Percentiles rank a stretch among this genome's conserved stretches.
Evolutionary conservation across 176 grass and related monocot genomes (phyloP).

Genomic region (Metroxylon sagu): DNA sequence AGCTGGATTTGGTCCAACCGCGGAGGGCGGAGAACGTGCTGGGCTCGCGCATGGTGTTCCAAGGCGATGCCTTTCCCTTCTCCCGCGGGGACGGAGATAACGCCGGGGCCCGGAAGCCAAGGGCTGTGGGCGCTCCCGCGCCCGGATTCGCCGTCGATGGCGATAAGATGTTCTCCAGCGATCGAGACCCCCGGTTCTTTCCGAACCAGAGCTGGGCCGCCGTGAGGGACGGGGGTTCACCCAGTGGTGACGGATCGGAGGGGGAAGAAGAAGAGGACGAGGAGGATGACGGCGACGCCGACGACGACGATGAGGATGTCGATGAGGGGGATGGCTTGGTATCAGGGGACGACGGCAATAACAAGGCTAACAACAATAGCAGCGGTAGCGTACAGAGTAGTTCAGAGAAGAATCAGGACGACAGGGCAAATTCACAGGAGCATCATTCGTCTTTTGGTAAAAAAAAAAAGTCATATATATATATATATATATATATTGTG

Average conservation of each 20-base stretch:
- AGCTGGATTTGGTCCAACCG: no score
- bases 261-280: conserved; percentile 32
- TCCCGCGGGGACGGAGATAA: background rate
- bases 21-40: background rate
- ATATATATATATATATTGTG: background rate
- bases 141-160: conserved; percentile 6
- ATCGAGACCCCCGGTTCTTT: conserved; percentile 19
- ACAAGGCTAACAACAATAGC: conserved; percentile 24
- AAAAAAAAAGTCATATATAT: background rate
- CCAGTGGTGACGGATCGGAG: conserved; percentile 13
- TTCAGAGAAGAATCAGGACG: conserved; percentile 19
- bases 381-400: conserved; percentile 27
- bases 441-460: conserved; percentile 22
- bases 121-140: background rate
- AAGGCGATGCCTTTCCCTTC: conserved; percentile 10
- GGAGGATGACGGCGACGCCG: conserved; percentile 15
- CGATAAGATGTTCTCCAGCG: conserved; percentile 25
- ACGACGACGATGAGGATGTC: conserved; percentile 12
- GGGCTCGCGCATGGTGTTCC: conserved; percentile 9
- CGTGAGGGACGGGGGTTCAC: conserved; percentile 4
- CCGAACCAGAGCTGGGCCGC: conserved; percentile 4
- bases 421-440: conserved; percentile 6
- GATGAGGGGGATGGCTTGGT: conserved; percentile 24
- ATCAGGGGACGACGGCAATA: conserved; percentile 25
- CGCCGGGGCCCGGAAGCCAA: background rate